Base-by-base conservation (phyloP, 2,329 filamentous ascomycete species). In the Ampelomyces quisqualis region DNA sequence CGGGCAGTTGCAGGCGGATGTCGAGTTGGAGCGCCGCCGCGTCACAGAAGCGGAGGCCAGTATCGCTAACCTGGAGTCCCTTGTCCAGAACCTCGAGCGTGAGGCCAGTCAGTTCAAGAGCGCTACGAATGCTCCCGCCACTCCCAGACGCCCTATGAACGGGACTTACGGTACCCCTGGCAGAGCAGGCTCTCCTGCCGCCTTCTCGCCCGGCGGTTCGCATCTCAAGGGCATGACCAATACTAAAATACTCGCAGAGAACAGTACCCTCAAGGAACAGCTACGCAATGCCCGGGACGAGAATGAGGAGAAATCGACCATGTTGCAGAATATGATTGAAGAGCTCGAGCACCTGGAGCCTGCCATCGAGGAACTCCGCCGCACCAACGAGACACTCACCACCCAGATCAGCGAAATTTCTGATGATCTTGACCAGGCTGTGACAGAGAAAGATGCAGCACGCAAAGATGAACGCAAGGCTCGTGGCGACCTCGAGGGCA, bases 291-390 rank as follows among this genome's bases (percentile, higher is more conserved):
- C 95, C 66, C 84, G 84, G 62, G 79, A 86, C 43, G 81, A 83
- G 15, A 89, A 81, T 55, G 81, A 86, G 49, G 82, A 88, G 60
- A 80, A 96, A 8, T 79, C 81, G 13, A 79, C 82, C 24, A 82
- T 91, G 30, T 74, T 97, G 30, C 88, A 96, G 51, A 87, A 93
- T 44, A 88, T 96, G 73, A 81, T 96, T 43, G 79, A 83, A 24
- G 85, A 90, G 43, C 72, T 97, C 24, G 90, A 98, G 65, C 84
- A 84, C 17, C 90, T 88, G 65, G 84, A 85, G 18, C 93, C 93
- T 0, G 90, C 96, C 60, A 81, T 96, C 20, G 84, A 95, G 47
- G 90, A 97, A 54, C 74, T 95, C 13, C 84, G 87, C 33, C 78
- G 81, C 10, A 90, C 97, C 57, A 84, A 90, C 49, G 84, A 88